Evolutionary conservation across 148 eudicot genomes (phyloP).

Genomic region (Chenopodium quinoa): DNA sequence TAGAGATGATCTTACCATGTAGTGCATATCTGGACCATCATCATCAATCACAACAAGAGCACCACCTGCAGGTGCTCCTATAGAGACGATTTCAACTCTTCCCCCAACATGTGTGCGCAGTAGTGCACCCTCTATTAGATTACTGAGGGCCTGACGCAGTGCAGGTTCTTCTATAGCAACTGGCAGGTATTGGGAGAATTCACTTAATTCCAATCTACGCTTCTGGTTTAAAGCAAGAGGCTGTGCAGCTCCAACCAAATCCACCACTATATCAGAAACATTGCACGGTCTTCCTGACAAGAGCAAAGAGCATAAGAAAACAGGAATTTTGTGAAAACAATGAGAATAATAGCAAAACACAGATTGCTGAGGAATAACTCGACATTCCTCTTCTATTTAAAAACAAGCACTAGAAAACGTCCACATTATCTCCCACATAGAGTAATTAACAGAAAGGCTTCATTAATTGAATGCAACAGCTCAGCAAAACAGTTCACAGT

Average conservation of each 20-base stretch:
- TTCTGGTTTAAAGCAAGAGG: slow-evolving; percentile 83
- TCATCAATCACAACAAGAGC: slow-evolving; percentile 87
- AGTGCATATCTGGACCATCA: slow-evolving; percentile 98
- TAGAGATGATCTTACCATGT: slow-evolving; percentile 56
- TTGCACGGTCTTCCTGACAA: slow-evolving; percentile 81
- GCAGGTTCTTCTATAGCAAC: slow-evolving; percentile 87
- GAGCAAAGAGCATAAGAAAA: slow-evolving; percentile 35
- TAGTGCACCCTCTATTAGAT: slow-evolving; percentile 89
- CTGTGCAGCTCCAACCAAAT: slow-evolving; percentile 78
- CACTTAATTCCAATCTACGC: slow-evolving; percentile 54
- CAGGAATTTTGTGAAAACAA: background rate
- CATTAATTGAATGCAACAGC: background rate
- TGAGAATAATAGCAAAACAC: background rate
- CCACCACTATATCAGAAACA: slow-evolving; percentile 71
- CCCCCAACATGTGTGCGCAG: slow-evolving; percentile 81
- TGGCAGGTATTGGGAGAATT: slow-evolving; percentile 44
- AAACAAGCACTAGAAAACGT: background rate
- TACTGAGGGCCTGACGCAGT: slow-evolving; percentile 89
- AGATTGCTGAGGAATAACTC: background rate
- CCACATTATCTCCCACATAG: background rate
- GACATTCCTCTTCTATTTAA: background rate
- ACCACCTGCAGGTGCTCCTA: slow-evolving; percentile 93
- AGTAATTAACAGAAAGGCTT: background rate
- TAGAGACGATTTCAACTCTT: slow-evolving; percentile 68
- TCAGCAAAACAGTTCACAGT: background rate